Evolutionary conservation across 805 yeast genomes (phyloP).

Genomic region (Saccharomycopsis javanensis): DNA sequence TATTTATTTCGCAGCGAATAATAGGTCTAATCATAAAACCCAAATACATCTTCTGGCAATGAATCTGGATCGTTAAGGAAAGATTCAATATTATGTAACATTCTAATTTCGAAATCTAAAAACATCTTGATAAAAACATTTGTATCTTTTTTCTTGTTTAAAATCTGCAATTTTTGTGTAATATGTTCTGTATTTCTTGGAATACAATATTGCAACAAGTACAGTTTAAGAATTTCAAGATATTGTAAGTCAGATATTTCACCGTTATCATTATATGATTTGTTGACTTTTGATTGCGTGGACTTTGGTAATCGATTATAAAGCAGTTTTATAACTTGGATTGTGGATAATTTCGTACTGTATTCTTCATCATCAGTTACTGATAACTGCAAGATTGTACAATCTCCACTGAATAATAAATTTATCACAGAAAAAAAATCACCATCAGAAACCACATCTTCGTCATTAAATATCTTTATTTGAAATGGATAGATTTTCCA

Average conservation of each 20-base stretch:
- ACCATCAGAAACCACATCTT: background rate
- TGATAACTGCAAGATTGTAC: background rate
- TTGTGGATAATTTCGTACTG: background rate
- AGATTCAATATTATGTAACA: background rate
- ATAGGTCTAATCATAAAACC: background rate
- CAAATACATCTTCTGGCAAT: background rate
- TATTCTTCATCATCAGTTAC: background rate
- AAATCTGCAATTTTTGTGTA: background rate
- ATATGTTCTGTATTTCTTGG: background rate
- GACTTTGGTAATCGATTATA: background rate
- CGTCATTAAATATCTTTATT: background rate
- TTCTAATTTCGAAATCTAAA: background rate
- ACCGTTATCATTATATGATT: background rate
- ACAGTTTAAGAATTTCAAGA: background rate
- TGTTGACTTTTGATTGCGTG: background rate
- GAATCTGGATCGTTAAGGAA: background rate
- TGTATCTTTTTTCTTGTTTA: background rate
- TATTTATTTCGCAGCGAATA: background rate
- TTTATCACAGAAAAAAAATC: background rate
- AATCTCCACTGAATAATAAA: background rate
- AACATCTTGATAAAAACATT: background rate
- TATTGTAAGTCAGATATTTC: background rate
- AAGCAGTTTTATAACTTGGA: background rate
- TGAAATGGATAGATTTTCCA: background rate
- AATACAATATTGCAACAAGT: background rate